These are phyloP conservation scores for Batrachochytrium dendrobatidis DNA, from an alignment of 371 early-diverging fungal species.

Conservation along the genomic window DNA sequence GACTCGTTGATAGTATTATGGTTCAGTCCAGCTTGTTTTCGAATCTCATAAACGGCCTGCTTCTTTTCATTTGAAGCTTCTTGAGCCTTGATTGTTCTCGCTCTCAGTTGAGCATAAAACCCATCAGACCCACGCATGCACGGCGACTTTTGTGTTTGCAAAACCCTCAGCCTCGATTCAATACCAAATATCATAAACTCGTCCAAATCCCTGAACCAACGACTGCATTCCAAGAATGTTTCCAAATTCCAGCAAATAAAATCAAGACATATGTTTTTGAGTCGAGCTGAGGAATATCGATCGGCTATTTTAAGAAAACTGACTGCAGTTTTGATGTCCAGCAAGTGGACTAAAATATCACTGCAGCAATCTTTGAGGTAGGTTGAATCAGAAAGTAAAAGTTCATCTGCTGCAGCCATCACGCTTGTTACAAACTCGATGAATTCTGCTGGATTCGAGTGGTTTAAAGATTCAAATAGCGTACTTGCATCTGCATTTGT, in stretches of 20 bases:
- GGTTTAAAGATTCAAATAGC: not conserved
- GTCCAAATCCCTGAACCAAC: conserved; percentile 32
- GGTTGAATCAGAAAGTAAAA: conserved; percentile 48
- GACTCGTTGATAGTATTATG: no score
- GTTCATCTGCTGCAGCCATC: conserved; percentile 56
- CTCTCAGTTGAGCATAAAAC: conserved; percentile 9
- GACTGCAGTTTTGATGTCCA: conserved; percentile 48
- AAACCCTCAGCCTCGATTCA: conserved; percentile 22
- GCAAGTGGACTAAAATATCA: conserved; percentile 36
- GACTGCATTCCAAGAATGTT: conserved; percentile 43
- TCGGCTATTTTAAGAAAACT: conserved; percentile 50
- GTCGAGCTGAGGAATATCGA: conserved; percentile 38
- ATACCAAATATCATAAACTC: conserved; percentile 29
- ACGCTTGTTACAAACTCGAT: conserved; percentile 46
- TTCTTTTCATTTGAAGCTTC: conserved; percentile 6
- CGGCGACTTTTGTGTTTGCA: conserved; percentile 33
- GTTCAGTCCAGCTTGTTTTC: no score
- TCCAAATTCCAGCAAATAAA: conserved; percentile 58
- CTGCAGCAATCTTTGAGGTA: conserved; percentile 53
- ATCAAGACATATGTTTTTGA: conserved; percentile 50
- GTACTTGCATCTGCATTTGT: conserved; percentile 30
- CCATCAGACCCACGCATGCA: conserved; percentile 29
- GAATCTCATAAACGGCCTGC: no score
- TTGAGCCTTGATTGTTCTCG: not conserved
- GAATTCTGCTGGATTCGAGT: conserved; percentile 26